Evolutionary conservation across 1,284 basidiomycete genomes (phyloP).

Genomic region (Ustilago nuda): DNA sequence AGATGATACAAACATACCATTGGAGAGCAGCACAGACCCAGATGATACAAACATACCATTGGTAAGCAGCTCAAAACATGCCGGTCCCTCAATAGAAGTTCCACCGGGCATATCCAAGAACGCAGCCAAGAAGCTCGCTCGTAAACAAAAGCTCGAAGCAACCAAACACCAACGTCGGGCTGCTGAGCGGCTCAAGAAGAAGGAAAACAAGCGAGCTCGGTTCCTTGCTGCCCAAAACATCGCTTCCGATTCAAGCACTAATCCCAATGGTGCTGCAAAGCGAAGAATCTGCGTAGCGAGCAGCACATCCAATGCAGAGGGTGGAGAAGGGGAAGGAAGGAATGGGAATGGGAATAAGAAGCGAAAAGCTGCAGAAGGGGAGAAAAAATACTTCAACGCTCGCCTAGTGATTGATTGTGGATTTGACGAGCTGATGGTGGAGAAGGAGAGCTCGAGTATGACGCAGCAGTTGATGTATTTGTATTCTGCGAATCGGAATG

Average conservation of each 20-base stretch:
- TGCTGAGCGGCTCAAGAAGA: conserved; percentile 74
- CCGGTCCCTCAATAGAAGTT: conserved; percentile 28
- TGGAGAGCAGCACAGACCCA: not conserved
- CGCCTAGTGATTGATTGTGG: conserved; percentile 88
- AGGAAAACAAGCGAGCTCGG: conserved; percentile 72
- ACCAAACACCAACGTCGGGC: conserved; percentile 81
- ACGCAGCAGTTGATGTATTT: conserved; percentile 87
- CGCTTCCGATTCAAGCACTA: not conserved
- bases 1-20: not conserved
- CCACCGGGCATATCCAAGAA: conserved; percentile 75
- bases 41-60: not conserved
- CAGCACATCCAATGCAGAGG: conserved; percentile 37
- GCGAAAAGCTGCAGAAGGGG: conserved; percentile 67
- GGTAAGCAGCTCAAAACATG: conserved; percentile 10
- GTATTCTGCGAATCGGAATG: conserved; percentile 84
- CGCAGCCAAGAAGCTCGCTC: conserved; percentile 81
- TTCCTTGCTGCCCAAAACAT: conserved; percentile 16
- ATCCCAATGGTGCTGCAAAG: conserved; percentile 63
- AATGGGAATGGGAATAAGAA: conserved; percentile 58
- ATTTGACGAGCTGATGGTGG: conserved; percentile 93
- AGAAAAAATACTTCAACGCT: conserved; percentile 72
- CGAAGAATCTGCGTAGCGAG: conserved; percentile 33
- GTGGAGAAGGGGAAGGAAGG: not conserved
- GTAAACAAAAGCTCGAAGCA: conserved; percentile 76
- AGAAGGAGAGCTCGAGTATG: conserved; percentile 91